Conservation (phyloP, 106 monocot genomes). For the Dendrobium catenatum region DNA sequence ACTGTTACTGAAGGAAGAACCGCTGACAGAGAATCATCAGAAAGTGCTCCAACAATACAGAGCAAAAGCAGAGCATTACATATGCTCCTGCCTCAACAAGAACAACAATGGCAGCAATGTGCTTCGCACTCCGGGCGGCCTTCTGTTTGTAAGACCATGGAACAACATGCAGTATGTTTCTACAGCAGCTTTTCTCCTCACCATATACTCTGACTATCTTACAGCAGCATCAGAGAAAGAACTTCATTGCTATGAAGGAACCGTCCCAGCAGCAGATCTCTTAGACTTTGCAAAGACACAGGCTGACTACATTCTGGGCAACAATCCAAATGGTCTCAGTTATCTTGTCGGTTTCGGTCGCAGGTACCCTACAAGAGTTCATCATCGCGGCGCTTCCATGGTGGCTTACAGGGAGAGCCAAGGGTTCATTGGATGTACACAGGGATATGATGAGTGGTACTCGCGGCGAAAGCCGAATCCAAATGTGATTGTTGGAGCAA, state of each 20-base stretch:
- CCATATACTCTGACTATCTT: conserved; percentile 65
- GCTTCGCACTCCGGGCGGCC: conserved; percentile 57
- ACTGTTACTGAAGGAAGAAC: conserved; percentile 16
- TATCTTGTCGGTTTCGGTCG: conserved; percentile 71
- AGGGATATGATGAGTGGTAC: conserved; percentile 87
- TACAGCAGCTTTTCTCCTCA: conserved; percentile 56
- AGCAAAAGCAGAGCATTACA: conserved; percentile 67
- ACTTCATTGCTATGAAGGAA: conserved; percentile 27
- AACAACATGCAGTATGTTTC: conserved; percentile 93
- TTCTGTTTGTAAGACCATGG: conserved; percentile 74
- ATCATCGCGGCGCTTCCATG: conserved; percentile 69
- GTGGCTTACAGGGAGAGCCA: conserved; percentile 58
- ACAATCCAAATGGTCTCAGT: conserved; percentile 53
- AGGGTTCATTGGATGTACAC: conserved; percentile 83
- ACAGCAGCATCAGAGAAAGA: neutral
- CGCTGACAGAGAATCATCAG: conserved; percentile 9
- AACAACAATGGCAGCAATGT: conserved; percentile 77
- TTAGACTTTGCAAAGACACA: conserved; percentile 34
- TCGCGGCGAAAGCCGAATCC: conserved; percentile 50
- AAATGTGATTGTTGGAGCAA: conserved; percentile 64
- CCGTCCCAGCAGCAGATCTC: conserved; percentile 17
- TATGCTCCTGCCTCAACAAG: conserved; percentile 61
- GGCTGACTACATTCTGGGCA: conserved; percentile 68
- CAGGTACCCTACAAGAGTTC: conserved; percentile 53
- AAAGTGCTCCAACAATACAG: conserved; percentile 38